Conservation (phyloP, 768 basidiomycete genomes). For the Trametes villosa region DNA sequence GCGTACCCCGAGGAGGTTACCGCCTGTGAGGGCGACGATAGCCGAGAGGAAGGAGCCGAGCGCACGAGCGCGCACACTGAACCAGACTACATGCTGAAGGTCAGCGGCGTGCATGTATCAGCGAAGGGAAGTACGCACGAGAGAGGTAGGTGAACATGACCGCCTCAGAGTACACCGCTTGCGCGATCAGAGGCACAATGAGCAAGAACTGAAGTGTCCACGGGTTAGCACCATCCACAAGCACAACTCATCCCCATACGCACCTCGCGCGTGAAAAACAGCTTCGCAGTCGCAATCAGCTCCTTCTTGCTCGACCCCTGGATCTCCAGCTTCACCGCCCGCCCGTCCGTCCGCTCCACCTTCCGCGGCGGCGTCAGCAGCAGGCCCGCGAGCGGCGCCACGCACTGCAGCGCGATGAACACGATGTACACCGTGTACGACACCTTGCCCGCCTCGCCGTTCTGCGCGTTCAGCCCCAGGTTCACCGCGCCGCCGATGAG, state of each 20-base stretch:
- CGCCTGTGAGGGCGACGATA: constrained; percentile 11
- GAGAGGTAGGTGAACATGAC: constrained; percentile 18
- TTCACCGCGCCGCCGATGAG: constrained; percentile 19
- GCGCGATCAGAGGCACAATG: constrained; percentile 12
- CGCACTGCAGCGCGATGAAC: constrained; percentile 15
- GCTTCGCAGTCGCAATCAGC: constrained; percentile 8
- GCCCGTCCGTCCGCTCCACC: constrained; percentile 10
- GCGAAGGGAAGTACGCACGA: background rate
- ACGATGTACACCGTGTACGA: constrained; percentile 19
- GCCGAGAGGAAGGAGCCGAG: constrained; percentile 15
- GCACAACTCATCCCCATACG: too few relatives aligned
- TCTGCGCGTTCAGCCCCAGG: constrained; percentile 12
- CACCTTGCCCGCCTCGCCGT: constrained; percentile 15
- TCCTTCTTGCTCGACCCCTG: constrained; percentile 8
- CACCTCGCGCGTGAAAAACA: constrained; percentile 7
- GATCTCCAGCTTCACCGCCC: constrained; percentile 12
- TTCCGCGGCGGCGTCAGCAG: constrained; percentile 15
- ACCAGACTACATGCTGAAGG: background rate
- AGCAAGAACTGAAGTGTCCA: constrained; percentile 15
- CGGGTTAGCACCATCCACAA: too few relatives aligned
- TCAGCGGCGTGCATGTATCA: too few relatives aligned
- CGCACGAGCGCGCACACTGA: constrained; percentile 12
- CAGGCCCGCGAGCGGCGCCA: constrained; percentile 10
- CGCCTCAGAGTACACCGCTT: constrained; percentile 13
- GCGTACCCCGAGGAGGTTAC: constrained; percentile 12